Conservation (phyloP, 176 grass and related monocot genomes). For the Oryza meridionalis region DNA sequence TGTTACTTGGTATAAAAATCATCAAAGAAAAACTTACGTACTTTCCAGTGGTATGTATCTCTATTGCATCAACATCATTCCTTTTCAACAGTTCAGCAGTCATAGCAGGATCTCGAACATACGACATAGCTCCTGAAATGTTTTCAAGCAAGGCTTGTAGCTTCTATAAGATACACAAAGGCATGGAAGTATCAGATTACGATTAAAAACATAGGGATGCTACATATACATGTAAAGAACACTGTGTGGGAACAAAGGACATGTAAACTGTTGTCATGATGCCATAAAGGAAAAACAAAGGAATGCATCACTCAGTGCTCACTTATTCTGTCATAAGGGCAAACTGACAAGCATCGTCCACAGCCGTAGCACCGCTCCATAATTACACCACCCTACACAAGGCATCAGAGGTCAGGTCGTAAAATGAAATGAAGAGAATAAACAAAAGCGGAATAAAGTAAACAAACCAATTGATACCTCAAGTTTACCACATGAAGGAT, state of each 20-base stretch:
- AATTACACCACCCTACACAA: conserved; percentile 78
- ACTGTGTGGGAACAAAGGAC: neutral
- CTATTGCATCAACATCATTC: conserved; percentile 85
- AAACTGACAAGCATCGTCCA: conserved; percentile 77
- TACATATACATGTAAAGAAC: conserved; percentile 7
- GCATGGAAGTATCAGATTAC: conserved; percentile 20
- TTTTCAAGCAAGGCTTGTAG: conserved; percentile 52
- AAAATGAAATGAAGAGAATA: conserved; percentile 13
- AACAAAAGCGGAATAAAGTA: conserved; percentile 6
- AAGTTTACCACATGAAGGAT: conserved; percentile 46
- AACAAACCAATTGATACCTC: conserved; percentile 50
- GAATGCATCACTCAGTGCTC: conserved; percentile 13
- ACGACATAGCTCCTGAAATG: conserved; percentile 77
- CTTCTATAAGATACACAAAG: conserved; percentile 46
- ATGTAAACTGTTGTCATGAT: neutral
- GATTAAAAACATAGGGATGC: neutral
- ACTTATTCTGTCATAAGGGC: conserved; percentile 97
- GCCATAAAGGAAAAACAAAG: neutral
- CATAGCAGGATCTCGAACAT: conserved; percentile 73
- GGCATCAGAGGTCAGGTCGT: conserved; percentile 8
- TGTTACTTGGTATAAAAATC: neutral
- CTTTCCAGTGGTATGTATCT: conserved; percentile 91
- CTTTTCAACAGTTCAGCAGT: conserved; percentile 76
- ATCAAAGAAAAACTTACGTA: conserved; percentile 53
- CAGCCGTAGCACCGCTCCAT: conserved; percentile 84